Percentiles rank a stretch among this genome's conserved stretches.
phyloP scores from a whole-genome alignment of 2,329 filamentous ascomycete species.

The Beauveria medogensis region DNA sequence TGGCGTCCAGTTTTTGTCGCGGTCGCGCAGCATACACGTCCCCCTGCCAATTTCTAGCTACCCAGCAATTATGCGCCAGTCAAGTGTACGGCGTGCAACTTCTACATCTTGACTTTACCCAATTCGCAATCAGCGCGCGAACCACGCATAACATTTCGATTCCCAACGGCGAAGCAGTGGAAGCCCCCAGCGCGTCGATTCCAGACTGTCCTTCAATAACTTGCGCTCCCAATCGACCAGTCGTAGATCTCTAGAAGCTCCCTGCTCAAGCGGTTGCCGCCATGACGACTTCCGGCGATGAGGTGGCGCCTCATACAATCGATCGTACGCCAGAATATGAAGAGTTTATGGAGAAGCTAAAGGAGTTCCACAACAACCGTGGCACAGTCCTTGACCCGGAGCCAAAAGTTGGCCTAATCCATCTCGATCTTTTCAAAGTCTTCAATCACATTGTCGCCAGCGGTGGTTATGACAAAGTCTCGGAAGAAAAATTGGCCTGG shows the following conservation, averaged over 20 bases:
- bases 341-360: conserved; percentile 67
- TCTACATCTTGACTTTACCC: background rate
- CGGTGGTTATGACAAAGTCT: conserved; percentile 82
- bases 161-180: background rate
- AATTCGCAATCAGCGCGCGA: conserved; percentile 3
- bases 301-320: conserved; percentile 37
- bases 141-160: background rate
- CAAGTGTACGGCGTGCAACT: background rate
- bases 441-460: conserved; percentile 69
- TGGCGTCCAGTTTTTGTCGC: conserved; percentile 8
- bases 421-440: conserved; percentile 69
- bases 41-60: conserved; percentile 10
- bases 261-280: conserved; percentile 11
- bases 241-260: background rate
- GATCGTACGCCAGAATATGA: conserved; percentile 63
- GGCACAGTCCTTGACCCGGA: conserved; percentile 73
- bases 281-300: conserved; percentile 28
- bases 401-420: conserved; percentile 69
- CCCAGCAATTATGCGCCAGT: background rate
- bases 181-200: background rate
- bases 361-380: conserved; percentile 67
- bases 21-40: conserved; percentile 11
- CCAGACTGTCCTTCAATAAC: background rate
- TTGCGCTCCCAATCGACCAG: background rate
- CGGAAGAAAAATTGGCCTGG: conserved; percentile 79